Percentiles rank a stretch among this genome's conserved stretches.
These are phyloP conservation scores for Aleurites moluccanus DNA, from an alignment of 441 rosid genomes.

Conservation along the genomic window DNA sequence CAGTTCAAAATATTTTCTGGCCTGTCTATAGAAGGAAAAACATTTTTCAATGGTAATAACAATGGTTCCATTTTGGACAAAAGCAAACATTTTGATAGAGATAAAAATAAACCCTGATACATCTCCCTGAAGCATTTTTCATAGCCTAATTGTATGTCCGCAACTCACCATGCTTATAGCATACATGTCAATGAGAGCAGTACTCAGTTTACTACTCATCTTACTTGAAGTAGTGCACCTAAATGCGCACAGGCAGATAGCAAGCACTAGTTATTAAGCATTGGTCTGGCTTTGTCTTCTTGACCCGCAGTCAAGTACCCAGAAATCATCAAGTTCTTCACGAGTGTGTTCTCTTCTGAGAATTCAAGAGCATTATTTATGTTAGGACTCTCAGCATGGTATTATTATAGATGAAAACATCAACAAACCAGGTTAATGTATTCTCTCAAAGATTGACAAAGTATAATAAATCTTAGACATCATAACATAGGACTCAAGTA, in stretches of 20 bases:
- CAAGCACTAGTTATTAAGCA: conserved; percentile 15
- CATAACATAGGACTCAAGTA: background rate
- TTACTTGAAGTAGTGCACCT: conserved; percentile 5
- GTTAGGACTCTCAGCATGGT: background rate
- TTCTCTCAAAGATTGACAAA: conserved; percentile 11
- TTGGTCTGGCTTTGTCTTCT: conserved; percentile 11
- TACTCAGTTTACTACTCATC: too few species aligned
- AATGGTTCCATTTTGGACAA: too few species aligned
- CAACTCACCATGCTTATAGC: conserved; percentile 5
- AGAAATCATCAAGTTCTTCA: conserved; percentile 13
- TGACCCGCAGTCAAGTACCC: conserved; percentile 12
- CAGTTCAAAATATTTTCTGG: conserved; percentile 13
- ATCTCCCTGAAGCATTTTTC: conserved; percentile 1
- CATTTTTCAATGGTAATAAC: too few species aligned
- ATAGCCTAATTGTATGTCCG: conserved; percentile 14
- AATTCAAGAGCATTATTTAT: conserved; percentile 14
- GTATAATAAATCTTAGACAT: background rate
- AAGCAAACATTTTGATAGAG: too few species aligned
- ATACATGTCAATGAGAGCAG: conserved; percentile 18
- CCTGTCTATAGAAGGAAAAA: too few species aligned
- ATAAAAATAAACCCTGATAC: too few species aligned
- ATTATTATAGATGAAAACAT: conserved; percentile 13
- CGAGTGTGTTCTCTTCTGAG: conserved; percentile 10
- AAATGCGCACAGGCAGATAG: conserved; percentile 14
- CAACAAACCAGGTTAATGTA: background rate